Evolutionary conservation across 2,329 filamentous ascomycete genomes (phyloP).

Genomic region (Cercospora sojina): DNA sequence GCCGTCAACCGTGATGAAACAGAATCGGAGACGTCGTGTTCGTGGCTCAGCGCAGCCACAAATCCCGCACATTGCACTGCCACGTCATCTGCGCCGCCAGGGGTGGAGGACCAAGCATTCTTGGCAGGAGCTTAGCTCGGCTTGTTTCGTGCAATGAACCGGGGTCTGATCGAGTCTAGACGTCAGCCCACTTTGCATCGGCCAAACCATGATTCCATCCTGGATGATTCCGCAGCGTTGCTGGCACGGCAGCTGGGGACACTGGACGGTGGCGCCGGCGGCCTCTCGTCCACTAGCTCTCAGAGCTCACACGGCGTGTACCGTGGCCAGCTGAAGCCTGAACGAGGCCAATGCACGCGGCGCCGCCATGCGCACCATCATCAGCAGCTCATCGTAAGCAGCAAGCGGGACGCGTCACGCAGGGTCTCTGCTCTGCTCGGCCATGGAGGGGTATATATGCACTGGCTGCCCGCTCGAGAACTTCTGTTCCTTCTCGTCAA

Average conservation of each 20-base stretch:
- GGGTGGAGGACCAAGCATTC: neutral
- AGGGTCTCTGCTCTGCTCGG: neutral
- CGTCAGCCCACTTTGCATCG: neutral
- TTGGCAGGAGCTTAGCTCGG: constrained; percentile 8
- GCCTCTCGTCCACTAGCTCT: neutral
- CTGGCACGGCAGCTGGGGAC: constrained; percentile 8
- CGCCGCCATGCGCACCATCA: neutral
- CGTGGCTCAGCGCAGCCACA: neutral
- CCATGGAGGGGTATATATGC: constrained; percentile 22
- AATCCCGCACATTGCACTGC: neutral
- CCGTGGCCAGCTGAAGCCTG: neutral
- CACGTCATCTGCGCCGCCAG: neutral
- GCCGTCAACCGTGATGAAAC: neutral
- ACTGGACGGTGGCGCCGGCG: neutral
- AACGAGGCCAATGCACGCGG: neutral
- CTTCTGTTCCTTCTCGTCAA: constrained; percentile 7
- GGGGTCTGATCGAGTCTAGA: constrained; percentile 8
- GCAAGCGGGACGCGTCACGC: constrained; percentile 9
- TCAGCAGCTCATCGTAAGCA: constrained; percentile 7
- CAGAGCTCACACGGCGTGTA: neutral
- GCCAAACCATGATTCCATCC: neutral
- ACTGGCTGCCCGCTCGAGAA: neutral
- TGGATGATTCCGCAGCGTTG: neutral
- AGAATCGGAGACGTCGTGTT: neutral
- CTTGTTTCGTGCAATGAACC: neutral